A percentile compares a stretch with the other conserved stretches of the same genome.
These are phyloP conservation scores for Alternaria atra DNA, from an alignment of 2,329 filamentous ascomycete species.

Conservation along the genomic window DNA sequence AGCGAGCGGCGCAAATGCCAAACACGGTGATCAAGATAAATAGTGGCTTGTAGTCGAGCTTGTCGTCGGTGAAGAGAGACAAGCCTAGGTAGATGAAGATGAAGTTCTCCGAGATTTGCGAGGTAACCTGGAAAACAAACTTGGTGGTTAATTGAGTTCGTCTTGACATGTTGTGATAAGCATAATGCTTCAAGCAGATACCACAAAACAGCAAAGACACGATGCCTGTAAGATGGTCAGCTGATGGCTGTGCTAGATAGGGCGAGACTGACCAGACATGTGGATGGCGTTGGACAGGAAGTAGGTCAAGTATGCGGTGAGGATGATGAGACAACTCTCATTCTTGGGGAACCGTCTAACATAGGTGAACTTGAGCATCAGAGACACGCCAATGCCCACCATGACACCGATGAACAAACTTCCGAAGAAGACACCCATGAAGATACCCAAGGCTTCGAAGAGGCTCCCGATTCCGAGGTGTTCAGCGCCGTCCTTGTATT, in stretches of 20 bases:
- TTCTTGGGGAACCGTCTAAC: constrained; percentile 93
- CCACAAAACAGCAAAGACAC: constrained; percentile 97
- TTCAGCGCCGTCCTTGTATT: constrained; percentile 80
- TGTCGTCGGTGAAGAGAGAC: constrained; percentile 90
- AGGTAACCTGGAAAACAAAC: constrained; percentile 93
- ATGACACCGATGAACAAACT: constrained; percentile 88
- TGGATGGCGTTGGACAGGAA: constrained; percentile 97
- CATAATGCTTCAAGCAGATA: constrained; percentile 98
- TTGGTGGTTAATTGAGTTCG: constrained; percentile 97
- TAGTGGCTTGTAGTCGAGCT: constrained; percentile 89
- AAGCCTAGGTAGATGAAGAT: constrained; percentile 99
- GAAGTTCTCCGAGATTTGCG: constrained; percentile 97
- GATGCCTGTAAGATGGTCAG: constrained; percentile 70
- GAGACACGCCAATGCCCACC: constrained; percentile 85
- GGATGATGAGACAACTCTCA: constrained; percentile 90
- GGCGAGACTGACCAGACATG: constrained; percentile 79
- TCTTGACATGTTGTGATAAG: constrained; percentile 99
- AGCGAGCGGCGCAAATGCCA: constrained; percentile 90
- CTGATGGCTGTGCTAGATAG: not conserved
- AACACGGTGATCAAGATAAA: constrained; percentile 93
- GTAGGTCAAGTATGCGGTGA: constrained; percentile 96
- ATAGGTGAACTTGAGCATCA: constrained; percentile 93
- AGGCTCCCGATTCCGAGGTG: constrained; percentile 78
- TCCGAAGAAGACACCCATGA: constrained; percentile 95
- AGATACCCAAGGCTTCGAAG: constrained; percentile 91